A percentile compares a stretch with the other conserved stretches of the same genome.
Evolutionary conservation across 257 asterid species (phyloP).

Genomic region (Penstemon barbatus): DNA sequence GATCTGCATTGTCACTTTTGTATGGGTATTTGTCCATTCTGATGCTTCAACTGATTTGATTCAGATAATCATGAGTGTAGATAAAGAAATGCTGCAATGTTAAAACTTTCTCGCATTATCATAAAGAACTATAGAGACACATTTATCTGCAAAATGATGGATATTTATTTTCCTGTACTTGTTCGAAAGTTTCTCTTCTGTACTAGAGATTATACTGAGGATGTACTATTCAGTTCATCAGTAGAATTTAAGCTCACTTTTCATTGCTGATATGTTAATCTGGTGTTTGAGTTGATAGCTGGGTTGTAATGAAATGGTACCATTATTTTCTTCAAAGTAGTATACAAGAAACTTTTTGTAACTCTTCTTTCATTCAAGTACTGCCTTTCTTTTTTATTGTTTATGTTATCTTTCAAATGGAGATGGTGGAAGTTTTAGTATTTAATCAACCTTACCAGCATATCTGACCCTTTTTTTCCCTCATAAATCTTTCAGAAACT

Average conservation of each 20-base stretch:
- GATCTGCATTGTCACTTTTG: conserved; percentile 2
- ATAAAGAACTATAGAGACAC: conserved; percentile 2
- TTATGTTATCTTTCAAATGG: conserved; percentile 3
- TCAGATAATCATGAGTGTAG: conserved; percentile 12
- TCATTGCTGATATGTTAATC: conserved; percentile 19
- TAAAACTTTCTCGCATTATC: not conserved
- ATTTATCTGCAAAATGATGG: not conserved
- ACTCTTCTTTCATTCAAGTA: conserved; percentile 17
- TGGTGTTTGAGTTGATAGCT: conserved; percentile 22
- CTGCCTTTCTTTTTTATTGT: conserved; percentile 1
- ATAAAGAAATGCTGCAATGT: not conserved
- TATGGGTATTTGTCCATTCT: conserved; percentile 1
- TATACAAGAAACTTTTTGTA: conserved; percentile 13
- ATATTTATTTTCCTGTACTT: conserved; percentile 7
- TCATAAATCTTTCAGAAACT: conserved; percentile 48
- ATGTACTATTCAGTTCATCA: conserved; percentile 12
- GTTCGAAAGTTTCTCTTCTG: conserved; percentile 14
- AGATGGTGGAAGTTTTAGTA: conserved; percentile 3
- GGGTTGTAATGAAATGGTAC: conserved; percentile 8
- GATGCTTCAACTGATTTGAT: conserved; percentile 14
- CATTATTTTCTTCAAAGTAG: not conserved
- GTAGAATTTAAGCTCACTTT: conserved; percentile 9
- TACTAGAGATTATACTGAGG: conserved; percentile 11
- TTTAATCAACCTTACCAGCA: conserved; percentile 8
- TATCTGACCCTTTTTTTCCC: conserved; percentile 12